Evolutionary conservation across 179 eudicot genomes (phyloP).

Genomic region (Patellifolia procumbens): DNA sequence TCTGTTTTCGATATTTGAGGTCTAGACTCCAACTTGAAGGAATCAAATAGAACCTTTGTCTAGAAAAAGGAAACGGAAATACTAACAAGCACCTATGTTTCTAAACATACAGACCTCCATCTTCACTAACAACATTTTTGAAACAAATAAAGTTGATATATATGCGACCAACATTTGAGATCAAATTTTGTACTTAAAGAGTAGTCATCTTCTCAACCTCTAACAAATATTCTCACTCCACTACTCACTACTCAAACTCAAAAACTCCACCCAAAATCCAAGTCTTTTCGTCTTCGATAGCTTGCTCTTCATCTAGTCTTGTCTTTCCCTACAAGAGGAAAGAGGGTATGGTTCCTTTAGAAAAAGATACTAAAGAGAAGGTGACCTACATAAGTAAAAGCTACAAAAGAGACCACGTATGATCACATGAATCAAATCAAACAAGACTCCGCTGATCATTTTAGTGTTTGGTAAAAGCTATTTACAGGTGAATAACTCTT

Average conservation of each 20-base stretch:
- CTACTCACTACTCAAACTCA: slow-evolving; percentile 29
- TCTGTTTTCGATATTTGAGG: neutral
- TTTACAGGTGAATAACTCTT: neutral
- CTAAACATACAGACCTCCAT: neutral
- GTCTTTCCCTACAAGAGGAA: slow-evolving; percentile 63
- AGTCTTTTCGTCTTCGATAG: slow-evolving; percentile 38
- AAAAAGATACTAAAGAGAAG: slow-evolving; percentile 18
- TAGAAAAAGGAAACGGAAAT: neutral
- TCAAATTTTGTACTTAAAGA: neutral
- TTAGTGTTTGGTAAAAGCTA: neutral
- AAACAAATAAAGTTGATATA: slow-evolving; percentile 9
- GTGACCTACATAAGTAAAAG: slow-evolving; percentile 22
- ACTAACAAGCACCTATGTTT: neutral
- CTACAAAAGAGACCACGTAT: slow-evolving; percentile 15
- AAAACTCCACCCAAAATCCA: slow-evolving; percentile 23
- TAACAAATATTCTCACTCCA: slow-evolving; percentile 2
- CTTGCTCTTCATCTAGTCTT: slow-evolving; percentile 62
- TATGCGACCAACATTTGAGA: neutral
- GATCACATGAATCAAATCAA: slow-evolving; percentile 5
- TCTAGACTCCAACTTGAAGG: neutral
- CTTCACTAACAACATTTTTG: neutral
- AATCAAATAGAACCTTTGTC: neutral
- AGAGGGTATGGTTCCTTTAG: slow-evolving; percentile 38
- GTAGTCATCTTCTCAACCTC: slow-evolving; percentile 7
- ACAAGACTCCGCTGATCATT: neutral